A percentile compares a stretch with the other conserved stretches of the same genome.
Conservation (phyloP, 306 rosid species). For the Quercus suber region DNA sequence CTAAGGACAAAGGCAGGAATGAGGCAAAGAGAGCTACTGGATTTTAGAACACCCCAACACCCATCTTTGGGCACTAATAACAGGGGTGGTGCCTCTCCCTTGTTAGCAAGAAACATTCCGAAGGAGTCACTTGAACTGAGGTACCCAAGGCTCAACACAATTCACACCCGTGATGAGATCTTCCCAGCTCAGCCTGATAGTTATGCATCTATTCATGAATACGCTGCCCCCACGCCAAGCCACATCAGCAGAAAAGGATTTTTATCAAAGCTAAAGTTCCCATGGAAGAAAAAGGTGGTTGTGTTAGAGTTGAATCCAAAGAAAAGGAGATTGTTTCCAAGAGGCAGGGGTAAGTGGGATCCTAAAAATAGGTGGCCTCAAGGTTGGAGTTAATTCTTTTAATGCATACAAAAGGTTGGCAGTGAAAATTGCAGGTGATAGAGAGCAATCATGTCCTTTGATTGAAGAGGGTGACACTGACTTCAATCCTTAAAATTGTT, state of each 20-base stretch:
- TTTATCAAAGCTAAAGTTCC: conserved; percentile 18
- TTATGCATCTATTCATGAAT: conserved; percentile 6
- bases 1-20: conserved; percentile 5
- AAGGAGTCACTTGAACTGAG: conserved; percentile 64
- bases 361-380: conserved; percentile 66
- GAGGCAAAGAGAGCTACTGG: conserved; percentile 32
- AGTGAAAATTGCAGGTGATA: neutral
- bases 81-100: conserved; percentile 90
- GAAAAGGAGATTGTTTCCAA: conserved; percentile 42
- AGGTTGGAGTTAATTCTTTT: conserved; percentile 57
- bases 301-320: conserved; percentile 27
- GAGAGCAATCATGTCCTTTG: neutral
- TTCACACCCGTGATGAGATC: conserved; percentile 41
- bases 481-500: neutral
- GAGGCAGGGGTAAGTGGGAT: conserved; percentile 25
- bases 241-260: conserved; percentile 3
- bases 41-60: conserved; percentile 74
- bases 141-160: conserved; percentile 44
- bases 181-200: conserved; percentile 21
- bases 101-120: conserved; percentile 67
- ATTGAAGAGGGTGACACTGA: neutral
- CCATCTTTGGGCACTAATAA: conserved; percentile 59
- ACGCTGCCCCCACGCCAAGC: neutral
- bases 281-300: conserved; percentile 19
- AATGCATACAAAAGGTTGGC: neutral